Percentiles rank a stretch among this genome's conserved stretches.
Conservation (phyloP, 495 filamentous ascomycete species). For the Lophiostoma macrostomum region DNA sequence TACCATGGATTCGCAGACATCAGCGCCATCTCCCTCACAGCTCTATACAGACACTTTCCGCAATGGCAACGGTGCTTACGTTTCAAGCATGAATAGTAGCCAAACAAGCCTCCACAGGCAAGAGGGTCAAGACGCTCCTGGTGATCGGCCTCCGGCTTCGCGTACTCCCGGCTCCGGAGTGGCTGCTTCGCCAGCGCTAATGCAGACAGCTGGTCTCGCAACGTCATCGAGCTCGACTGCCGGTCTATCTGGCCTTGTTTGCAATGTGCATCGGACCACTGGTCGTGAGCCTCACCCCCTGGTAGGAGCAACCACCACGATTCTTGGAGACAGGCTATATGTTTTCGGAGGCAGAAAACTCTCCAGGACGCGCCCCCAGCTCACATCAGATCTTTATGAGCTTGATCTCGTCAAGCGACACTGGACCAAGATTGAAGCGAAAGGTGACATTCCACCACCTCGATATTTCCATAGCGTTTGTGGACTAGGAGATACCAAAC, state of each 20-base stretch:
- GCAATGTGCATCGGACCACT: slow-evolving; percentile 88
- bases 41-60: slow-evolving; percentile 32
- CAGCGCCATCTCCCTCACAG: slow-evolving; percentile 44
- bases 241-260: slow-evolving; percentile 81
- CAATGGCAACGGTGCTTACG: slow-evolving; percentile 25
- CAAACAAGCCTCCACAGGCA: slow-evolving; percentile 55
- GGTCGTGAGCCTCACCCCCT: slow-evolving; percentile 86
- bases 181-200: slow-evolving; percentile 25
- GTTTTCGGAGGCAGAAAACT: slow-evolving; percentile 91
- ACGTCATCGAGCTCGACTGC: slow-evolving; percentile 36
- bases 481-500: slow-evolving; percentile 85
- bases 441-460: slow-evolving; percentile 81
- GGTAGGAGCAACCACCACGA: slow-evolving; percentile 92
- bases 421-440: slow-evolving; percentile 84
- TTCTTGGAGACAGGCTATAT: slow-evolving; percentile 90
- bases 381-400: slow-evolving; percentile 89
- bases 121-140: slow-evolving; percentile 47
- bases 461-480: slow-evolving; percentile 97
- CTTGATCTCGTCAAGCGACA: slow-evolving; percentile 86
- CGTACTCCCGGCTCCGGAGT: slow-evolving; percentile 29
- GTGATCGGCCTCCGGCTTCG: slow-evolving; percentile 46
- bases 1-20: slow-evolving; percentile 60
- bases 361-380: slow-evolving; percentile 73
- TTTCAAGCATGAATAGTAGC: slow-evolving; percentile 51
- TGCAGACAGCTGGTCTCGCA: slow-evolving; percentile 34